Conservation (phyloP, 1,139 yeast species). For the Geotrichum klebahnii region DNA sequence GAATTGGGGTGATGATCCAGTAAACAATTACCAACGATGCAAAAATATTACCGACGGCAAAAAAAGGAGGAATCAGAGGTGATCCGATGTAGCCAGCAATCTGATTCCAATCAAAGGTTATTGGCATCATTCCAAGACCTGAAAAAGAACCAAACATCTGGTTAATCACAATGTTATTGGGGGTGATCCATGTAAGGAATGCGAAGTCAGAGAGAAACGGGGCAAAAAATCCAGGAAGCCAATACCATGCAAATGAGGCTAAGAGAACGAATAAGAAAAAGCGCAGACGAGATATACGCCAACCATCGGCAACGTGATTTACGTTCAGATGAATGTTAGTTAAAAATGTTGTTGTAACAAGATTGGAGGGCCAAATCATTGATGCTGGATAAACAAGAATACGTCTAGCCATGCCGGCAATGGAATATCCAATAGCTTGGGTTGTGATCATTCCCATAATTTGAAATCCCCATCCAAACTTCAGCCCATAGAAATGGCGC, state of each 20-base stretch:
- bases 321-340: conserved; percentile 60
- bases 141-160: conserved; percentile 58
- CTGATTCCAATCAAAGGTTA: conserved; percentile 57
- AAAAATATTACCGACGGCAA: conserved; percentile 51
- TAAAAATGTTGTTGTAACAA: conserved; percentile 47
- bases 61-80: conserved; percentile 65
- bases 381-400: conserved; percentile 59
- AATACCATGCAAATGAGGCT: conserved; percentile 49
- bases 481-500: conserved; percentile 48
- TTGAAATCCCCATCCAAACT: conserved; percentile 51
- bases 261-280: conserved; percentile 45
- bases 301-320: conserved; percentile 55
- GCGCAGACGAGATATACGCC: conserved; percentile 50
- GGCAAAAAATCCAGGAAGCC: conserved; percentile 55
- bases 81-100: conserved; percentile 56
- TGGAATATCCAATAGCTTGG: conserved; percentile 60
- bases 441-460: conserved; percentile 52
- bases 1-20: conserved; percentile 46
- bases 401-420: conserved; percentile 58
- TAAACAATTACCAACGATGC: conserved; percentile 46
- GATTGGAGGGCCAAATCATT: conserved; percentile 61
- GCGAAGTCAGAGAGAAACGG: conserved; percentile 51
- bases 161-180: conserved; percentile 52
- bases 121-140: conserved; percentile 62
- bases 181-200: conserved; percentile 55